Evolutionary conservation across 441 rosid genomes (phyloP).

Genomic region (Daphne laureola): DNA sequence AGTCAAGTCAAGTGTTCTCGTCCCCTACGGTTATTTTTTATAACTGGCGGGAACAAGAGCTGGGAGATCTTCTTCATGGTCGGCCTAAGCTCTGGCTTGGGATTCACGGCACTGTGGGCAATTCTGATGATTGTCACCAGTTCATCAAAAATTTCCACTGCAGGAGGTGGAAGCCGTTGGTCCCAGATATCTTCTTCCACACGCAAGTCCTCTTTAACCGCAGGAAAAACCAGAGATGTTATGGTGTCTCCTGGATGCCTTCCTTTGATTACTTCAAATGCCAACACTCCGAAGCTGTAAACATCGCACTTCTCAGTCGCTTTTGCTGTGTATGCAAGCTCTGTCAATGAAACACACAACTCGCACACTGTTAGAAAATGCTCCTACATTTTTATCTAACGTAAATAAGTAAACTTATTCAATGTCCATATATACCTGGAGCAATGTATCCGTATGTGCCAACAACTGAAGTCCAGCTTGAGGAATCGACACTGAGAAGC

Average conservation of each 20-base stretch:
- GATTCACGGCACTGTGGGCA: conserved; percentile 1
- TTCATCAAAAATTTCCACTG: neutral
- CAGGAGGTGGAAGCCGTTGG: conserved; percentile 5
- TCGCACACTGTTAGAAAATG: too few relatives aligned
- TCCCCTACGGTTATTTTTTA: too few relatives aligned
- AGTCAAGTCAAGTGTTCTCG: too few relatives aligned
- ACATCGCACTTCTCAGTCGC: conserved; percentile 4
- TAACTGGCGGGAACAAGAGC: neutral
- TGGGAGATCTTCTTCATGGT: conserved; percentile 6
- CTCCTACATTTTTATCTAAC: too few relatives aligned
- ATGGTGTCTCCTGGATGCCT: conserved; percentile 1
- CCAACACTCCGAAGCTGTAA: conserved; percentile 1
- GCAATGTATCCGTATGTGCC: conserved; percentile 32
- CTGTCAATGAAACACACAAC: conserved; percentile 7
- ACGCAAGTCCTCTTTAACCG: neutral
- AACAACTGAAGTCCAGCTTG: conserved; percentile 25
- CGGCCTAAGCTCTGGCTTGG: conserved; percentile 5
- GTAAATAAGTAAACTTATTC: neutral
- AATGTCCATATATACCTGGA: conserved; percentile 23
- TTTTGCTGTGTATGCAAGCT: conserved; percentile 17
- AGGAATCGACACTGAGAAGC: conserved; percentile 21
- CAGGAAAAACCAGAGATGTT: too few relatives aligned
- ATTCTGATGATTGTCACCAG: neutral
- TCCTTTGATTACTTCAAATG: conserved; percentile 2
- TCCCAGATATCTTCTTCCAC: conserved; percentile 4